Evolutionary conservation across 192 early-diverging fungal species (phyloP).

Genomic region (Phlyctochytrium bullatum): DNA sequence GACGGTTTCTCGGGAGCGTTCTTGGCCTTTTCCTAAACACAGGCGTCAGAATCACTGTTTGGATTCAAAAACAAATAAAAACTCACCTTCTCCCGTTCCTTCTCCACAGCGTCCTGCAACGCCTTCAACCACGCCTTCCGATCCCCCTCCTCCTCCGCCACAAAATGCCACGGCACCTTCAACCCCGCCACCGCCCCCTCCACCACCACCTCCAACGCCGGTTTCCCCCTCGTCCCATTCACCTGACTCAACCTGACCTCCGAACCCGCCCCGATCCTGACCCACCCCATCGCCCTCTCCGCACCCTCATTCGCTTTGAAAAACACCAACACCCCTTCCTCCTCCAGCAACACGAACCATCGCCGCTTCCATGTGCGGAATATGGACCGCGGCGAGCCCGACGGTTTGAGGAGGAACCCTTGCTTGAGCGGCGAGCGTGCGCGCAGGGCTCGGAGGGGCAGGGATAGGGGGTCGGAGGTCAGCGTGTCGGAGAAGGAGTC

Average conservation of each 20-base stretch:
- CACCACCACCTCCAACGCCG: background rate
- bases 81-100: background rate
- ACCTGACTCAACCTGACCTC: background rate
- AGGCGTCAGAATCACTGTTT: no score
- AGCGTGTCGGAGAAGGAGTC: no score
- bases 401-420: background rate
- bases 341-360: background rate
- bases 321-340: background rate
- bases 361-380: background rate
- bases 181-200: no score
- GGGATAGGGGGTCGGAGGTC: no score
- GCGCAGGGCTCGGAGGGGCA: no score
- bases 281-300: background rate
- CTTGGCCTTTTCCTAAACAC: no score
- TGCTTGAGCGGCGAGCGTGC: no score
- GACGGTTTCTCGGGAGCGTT: no score
- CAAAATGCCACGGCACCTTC: background rate
- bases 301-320: background rate
- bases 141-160: background rate
- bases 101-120: background rate
- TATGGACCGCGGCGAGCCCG: background rate
- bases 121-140: background rate
- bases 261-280: background rate
- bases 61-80: background rate
- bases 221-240: background rate